A percentile compares a stretch with the other conserved stretches of the same genome.
Evolutionary conservation across 495 filamentous ascomycete species (phyloP).

Genomic region (Polyplosphaeria fusca): DNA sequence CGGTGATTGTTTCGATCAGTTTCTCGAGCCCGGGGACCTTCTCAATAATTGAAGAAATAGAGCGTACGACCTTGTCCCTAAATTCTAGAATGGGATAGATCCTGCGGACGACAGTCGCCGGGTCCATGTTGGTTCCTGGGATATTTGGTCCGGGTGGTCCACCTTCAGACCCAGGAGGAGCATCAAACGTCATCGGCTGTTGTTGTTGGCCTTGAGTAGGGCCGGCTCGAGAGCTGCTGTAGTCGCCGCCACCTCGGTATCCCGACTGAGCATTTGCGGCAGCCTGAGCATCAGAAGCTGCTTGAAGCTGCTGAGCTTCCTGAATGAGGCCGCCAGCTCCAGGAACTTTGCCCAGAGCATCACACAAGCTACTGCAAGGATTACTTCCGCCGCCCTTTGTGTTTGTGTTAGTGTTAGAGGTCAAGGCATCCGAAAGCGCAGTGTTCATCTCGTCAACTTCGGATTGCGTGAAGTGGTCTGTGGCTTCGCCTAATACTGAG

Average conservation of each 20-base stretch:
- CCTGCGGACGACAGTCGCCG: slow-evolving; percentile 71
- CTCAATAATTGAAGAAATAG: slow-evolving; percentile 77
- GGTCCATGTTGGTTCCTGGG: slow-evolving; percentile 77
- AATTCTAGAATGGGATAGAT: slow-evolving; percentile 96
- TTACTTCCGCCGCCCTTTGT: slow-evolving; percentile 39
- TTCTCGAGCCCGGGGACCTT: slow-evolving; percentile 88
- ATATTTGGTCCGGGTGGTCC: slow-evolving; percentile 54
- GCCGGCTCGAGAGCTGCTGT: slow-evolving; percentile 30
- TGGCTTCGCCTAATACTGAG: slow-evolving; percentile 93
- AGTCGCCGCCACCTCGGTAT: slow-evolving; percentile 27
- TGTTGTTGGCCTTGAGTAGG: slow-evolving; percentile 8
- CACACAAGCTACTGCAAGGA: slow-evolving; percentile 59
- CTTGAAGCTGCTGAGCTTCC: slow-evolving; percentile 74
- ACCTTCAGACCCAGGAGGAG: slow-evolving; percentile 49
- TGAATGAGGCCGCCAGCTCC: slow-evolving; percentile 72
- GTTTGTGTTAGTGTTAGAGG: slow-evolving; percentile 45
- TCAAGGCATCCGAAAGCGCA: slow-evolving; percentile 62
- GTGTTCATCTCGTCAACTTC: slow-evolving; percentile 87
- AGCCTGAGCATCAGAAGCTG: slow-evolving; percentile 70
- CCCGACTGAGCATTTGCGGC: slow-evolving; percentile 29
- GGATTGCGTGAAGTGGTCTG: slow-evolving; percentile 91
- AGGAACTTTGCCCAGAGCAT: slow-evolving; percentile 72
- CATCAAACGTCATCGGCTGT: slow-evolving; percentile 41
- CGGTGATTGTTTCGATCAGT: slow-evolving; percentile 84
- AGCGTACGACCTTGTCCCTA: slow-evolving; percentile 84